phyloP scores from a whole-genome alignment of 1,284 basidiomycete species.

The Hymenochaete sp. region DNA sequence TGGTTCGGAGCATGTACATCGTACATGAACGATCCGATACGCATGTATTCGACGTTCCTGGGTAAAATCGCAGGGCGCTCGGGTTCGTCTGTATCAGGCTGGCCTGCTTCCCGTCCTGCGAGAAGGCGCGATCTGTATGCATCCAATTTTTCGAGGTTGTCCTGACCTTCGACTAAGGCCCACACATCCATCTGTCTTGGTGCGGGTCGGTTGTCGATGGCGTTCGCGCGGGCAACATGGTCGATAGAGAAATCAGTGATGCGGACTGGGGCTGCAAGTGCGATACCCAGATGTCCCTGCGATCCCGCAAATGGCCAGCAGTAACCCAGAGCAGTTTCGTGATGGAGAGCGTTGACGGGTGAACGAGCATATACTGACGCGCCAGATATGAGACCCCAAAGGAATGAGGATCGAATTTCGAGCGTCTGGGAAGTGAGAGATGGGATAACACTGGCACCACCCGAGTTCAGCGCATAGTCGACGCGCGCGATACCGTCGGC shows the following conservation, averaged over 20 bases:
- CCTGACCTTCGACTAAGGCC: constrained; percentile 72
- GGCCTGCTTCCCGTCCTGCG: constrained; percentile 28
- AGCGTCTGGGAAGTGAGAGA: constrained; percentile 73
- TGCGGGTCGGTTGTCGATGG: constrained; percentile 71
- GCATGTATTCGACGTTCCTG: constrained; percentile 48
- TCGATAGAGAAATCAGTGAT: constrained; percentile 82
- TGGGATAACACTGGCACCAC: constrained; percentile 76
- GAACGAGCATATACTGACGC: constrained; percentile 64
- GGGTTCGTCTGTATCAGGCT: constrained; percentile 32
- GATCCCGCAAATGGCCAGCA: constrained; percentile 90
- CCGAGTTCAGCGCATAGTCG: constrained; percentile 82
- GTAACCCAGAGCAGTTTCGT: constrained; percentile 71
- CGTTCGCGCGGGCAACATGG: constrained; percentile 74
- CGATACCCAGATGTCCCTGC: constrained; percentile 75
- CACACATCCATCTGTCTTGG: constrained; percentile 85
- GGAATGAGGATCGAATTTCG: constrained; percentile 47
- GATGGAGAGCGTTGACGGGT: constrained; percentile 79
- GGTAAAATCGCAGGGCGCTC: constrained; percentile 47
- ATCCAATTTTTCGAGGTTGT: constrained; percentile 55
- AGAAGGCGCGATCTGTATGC: constrained; percentile 35
- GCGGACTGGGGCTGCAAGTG: constrained; percentile 59
- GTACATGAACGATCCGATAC: constrained; percentile 75
- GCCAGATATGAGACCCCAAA: constrained; percentile 50
- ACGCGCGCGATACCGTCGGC: constrained; percentile 72
- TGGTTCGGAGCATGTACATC: constrained; percentile 59